Percentiles rank a stretch among this genome's conserved stretches.
Evolutionary conservation across 306 rosid species (phyloP).

Genomic region (peach (Prunus persica)): DNA sequence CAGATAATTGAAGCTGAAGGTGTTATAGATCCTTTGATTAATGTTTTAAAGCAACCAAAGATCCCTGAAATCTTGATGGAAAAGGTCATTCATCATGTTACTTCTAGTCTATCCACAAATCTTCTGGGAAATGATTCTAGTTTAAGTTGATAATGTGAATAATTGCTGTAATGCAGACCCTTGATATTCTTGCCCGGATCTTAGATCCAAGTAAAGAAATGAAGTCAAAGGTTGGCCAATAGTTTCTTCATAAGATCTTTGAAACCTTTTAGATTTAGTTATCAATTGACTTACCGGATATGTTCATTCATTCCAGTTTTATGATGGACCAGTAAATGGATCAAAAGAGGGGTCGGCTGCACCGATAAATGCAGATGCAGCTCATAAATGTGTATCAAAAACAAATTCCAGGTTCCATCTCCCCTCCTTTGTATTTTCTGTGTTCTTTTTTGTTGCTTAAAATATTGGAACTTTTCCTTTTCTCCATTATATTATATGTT

Average conservation of each 20-base stretch:
- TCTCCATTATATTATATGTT: not conserved
- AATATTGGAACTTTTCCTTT: not conserved
- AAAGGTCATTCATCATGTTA: constrained; percentile 44
- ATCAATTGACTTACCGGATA: constrained; percentile 33
- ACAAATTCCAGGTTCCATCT: constrained; percentile 39
- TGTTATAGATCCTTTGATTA: constrained; percentile 53
- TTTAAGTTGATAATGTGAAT: constrained; percentile 28
- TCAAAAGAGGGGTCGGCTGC: constrained; percentile 30
- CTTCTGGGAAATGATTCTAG: constrained; percentile 4
- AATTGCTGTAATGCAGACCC: constrained; percentile 51
- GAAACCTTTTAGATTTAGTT: constrained; percentile 13
- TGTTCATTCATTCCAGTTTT: constrained; percentile 66
- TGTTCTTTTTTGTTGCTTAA: not conserved
- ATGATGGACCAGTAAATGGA: constrained; percentile 62
- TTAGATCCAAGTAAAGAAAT: constrained; percentile 73
- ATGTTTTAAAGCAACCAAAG: constrained; percentile 48
- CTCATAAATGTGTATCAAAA: constrained; percentile 23
- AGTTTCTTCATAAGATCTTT: constrained; percentile 23
- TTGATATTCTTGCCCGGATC: constrained; percentile 63
- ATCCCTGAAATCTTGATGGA: constrained; percentile 42
- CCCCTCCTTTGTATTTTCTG: constrained; percentile 6
- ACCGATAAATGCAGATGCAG: constrained; percentile 25
- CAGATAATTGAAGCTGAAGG: constrained; percentile 68
- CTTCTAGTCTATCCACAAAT: constrained; percentile 1
- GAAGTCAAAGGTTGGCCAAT: constrained; percentile 68